These are phyloP conservation scores for Ceratobasidium sp. DNA, from an alignment of 1,284 basidiomycete genomes.

Conservation along the genomic window DNA sequence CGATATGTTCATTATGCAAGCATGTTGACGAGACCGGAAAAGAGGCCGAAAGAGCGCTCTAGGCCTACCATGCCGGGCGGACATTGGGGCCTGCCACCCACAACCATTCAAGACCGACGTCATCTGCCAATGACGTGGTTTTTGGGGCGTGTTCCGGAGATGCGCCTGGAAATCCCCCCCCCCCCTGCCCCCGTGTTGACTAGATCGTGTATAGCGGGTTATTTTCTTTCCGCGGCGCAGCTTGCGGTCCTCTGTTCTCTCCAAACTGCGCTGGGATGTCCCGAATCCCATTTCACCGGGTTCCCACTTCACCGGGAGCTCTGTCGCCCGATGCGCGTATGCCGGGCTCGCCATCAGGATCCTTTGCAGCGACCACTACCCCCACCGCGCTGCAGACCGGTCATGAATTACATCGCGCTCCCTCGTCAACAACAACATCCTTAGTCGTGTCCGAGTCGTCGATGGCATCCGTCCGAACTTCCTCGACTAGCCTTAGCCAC, in stretches of 20 bases:
- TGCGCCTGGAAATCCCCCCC: slow-evolving; percentile 21
- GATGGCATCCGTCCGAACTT: slow-evolving; percentile 15
- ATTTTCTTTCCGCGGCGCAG: slow-evolving; percentile 5
- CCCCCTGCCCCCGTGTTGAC: not conserved
- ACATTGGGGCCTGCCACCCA: slow-evolving; percentile 31
- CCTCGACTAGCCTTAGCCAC: slow-evolving; percentile 14
- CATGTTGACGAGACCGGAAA: slow-evolving; percentile 27
- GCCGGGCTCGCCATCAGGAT: slow-evolving; percentile 16
- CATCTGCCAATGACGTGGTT: slow-evolving; percentile 33
- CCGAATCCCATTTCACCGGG: slow-evolving; percentile 27
- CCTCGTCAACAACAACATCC: slow-evolving; percentile 25
- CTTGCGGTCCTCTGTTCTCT: not conserved
- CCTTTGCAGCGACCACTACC: slow-evolving; percentile 11
- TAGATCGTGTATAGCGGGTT: slow-evolving; percentile 5
- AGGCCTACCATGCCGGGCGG: slow-evolving; percentile 25
- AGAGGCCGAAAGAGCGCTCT: slow-evolving; percentile 30
- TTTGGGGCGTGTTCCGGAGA: slow-evolving; percentile 21
- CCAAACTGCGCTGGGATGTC: slow-evolving; percentile 24
- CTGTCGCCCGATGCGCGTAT: slow-evolving; percentile 20
- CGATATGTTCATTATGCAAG: slow-evolving; percentile 43
- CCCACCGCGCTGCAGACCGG: slow-evolving; percentile 7
- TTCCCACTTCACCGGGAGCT: slow-evolving; percentile 25
- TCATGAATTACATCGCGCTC: slow-evolving; percentile 24
- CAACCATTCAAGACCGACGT: slow-evolving; percentile 20
- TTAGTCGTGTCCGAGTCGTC: slow-evolving; percentile 19